phyloP scores from a whole-genome alignment of 163 green algal genomes.

The Prototheca wickerhamii region DNA sequence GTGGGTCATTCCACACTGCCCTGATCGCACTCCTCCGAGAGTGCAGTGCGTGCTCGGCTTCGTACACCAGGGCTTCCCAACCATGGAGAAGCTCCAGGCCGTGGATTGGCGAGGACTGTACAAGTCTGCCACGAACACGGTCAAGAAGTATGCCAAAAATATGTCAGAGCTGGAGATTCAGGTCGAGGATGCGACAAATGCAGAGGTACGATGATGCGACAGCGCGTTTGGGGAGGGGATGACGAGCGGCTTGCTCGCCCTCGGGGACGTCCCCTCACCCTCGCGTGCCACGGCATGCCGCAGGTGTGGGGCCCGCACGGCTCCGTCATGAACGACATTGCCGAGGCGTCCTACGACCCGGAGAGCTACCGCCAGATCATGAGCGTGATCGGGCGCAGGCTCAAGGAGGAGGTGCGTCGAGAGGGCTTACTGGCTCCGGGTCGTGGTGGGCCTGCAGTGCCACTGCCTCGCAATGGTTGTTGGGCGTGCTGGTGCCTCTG shows the following conservation, averaged over 20 bases:
- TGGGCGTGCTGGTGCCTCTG: too few relatives aligned
- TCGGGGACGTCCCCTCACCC: neutral
- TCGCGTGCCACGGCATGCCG: neutral
- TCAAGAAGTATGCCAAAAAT: slow-evolving; percentile 61
- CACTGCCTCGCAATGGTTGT: too few relatives aligned
- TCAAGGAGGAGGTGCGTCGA: slow-evolving; percentile 42
- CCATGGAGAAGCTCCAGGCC: slow-evolving; percentile 28
- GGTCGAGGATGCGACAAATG: slow-evolving; percentile 68
- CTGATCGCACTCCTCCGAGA: too few relatives aligned
- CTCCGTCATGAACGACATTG: slow-evolving; percentile 57
- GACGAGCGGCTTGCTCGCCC: neutral
- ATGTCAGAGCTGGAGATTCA: slow-evolving; percentile 60
- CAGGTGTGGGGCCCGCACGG: slow-evolving; percentile 40
- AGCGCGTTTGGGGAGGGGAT: neutral
- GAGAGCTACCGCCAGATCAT: slow-evolving; percentile 67
- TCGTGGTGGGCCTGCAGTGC: neutral
- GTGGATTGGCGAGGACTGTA: slow-evolving; percentile 37
- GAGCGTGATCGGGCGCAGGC: slow-evolving; percentile 47
- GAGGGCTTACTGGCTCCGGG: neutral
- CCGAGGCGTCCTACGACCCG: slow-evolving; percentile 41
- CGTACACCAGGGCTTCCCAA: too few relatives aligned
- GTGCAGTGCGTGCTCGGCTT: too few relatives aligned
- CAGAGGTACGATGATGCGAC: slow-evolving; percentile 20
- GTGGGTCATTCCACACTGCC: too few relatives aligned
- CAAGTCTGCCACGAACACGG: slow-evolving; percentile 46